Base-by-base conservation (phyloP, 2,329 filamentous ascomycete species). In the Escovopsis weberi region DNA sequence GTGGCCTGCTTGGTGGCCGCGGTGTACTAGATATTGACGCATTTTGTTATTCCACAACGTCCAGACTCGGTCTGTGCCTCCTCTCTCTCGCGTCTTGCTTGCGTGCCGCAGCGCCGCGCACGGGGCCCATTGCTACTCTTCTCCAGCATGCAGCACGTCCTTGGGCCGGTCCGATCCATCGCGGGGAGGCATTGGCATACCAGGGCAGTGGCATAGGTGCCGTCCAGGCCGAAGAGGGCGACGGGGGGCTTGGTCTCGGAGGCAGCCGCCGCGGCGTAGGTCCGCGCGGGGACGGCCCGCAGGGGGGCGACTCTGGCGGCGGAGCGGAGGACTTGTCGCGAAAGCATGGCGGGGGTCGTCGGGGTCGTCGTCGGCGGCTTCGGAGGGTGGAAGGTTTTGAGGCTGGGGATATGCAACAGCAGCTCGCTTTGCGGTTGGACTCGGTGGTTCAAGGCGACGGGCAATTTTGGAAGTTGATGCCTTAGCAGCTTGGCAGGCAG, bases 191-290 rank as follows among this genome's bases (percentile, higher is more conserved):
- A 23, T 23, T 23, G 23, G 23, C 23, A 65, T 89, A 98, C 91
- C 80, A 98, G 76, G 72, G 91, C 91, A 70, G 82, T 87, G 64
- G 91, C 91, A 72, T 98, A 98, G 63, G 89, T 96, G 67, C 91
- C 91, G 68, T 96, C 91, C 61, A 98, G 72, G 57, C 91, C 91
- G 69, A 86, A 98, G 60, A 98, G 78, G 57, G 88, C 77, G 62
- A 95, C 74, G 54, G 91, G 91, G 57, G 89, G 80, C 74, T 85
- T 88, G 64, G 78, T 68, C 48, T 80, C 78, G 63, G 78, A 69
- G 58, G 72, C 64, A 55, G 77, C 63, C 58, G 75, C 70, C 55
- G 86, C 86, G 67, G 85, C 84, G 59, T 86, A 95, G 65, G 76
- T 78, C 65, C 88, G 82, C 66, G 78, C 68, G 58, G 75, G 72